Conservation (phyloP, 371 early-diverging fungal species). For the Mucor velutinosus region DNA sequence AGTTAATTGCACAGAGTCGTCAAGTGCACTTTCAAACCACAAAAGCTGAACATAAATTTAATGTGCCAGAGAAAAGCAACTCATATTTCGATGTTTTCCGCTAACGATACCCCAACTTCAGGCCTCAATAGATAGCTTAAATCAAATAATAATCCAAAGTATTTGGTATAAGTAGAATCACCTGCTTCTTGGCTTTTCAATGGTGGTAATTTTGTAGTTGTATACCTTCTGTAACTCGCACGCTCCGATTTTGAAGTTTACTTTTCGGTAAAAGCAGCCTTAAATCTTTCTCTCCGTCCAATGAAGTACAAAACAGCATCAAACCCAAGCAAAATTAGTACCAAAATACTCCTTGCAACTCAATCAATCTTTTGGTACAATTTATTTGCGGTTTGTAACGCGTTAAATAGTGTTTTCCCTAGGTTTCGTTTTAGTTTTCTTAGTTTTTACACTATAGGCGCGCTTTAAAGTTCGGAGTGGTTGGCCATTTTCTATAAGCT, state of each 20-base stretch:
- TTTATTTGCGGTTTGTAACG: not conserved
- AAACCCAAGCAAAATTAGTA: not conserved
- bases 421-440: not conserved
- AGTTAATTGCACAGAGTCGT: not conserved
- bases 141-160: not conserved
- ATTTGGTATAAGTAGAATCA: not conserved
- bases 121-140: not conserved
- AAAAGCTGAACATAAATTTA: not conserved
- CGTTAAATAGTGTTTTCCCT: not conserved
- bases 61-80: not conserved
- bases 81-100: not conserved
- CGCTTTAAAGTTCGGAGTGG: not conserved
- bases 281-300: not conserved
- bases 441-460: not conserved
- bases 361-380: not conserved
- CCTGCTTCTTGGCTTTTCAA: not conserved
- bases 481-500: not conserved
- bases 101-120: no score
- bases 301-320: not conserved
- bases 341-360: not conserved
- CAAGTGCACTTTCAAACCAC: no score
- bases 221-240: not conserved
- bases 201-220: not conserved
- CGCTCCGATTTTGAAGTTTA: not conserved
- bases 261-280: not conserved